Evolutionary conservation across 2,329 filamentous ascomycete species (phyloP).

Genomic region (Massarina eburnea): DNA sequence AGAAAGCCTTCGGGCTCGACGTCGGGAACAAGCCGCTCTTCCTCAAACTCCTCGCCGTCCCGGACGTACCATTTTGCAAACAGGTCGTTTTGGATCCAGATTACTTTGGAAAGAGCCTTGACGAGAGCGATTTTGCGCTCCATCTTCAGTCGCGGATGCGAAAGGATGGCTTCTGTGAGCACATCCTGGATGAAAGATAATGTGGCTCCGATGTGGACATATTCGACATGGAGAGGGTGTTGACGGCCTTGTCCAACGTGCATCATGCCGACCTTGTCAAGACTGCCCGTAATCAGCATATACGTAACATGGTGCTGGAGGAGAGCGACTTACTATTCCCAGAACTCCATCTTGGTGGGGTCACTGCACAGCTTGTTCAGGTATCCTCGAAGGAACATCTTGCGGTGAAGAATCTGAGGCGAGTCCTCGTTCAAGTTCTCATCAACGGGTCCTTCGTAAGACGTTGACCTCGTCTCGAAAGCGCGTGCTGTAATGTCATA

Average conservation of each 20-base stretch:
- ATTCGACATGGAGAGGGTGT: conserved; percentile 76
- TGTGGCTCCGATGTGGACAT: conserved; percentile 73
- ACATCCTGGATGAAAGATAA: conserved; percentile 78
- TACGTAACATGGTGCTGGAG: no score
- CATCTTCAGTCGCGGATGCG: conserved; percentile 66
- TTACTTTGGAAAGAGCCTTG: conserved; percentile 75
- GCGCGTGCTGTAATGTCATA: conserved; percentile 82
- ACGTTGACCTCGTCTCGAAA: conserved; percentile 63
- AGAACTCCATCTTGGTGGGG: conserved; percentile 74
- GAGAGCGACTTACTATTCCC: conserved; percentile 60
- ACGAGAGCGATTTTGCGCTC: conserved; percentile 71
- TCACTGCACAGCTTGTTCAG: conserved; percentile 74
- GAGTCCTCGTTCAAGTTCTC: conserved; percentile 66
- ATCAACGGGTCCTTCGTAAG: conserved; percentile 68
- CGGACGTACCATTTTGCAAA: conserved; percentile 81
- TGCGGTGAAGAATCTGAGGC: conserved; percentile 74
- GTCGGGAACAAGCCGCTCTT: conserved; percentile 45
- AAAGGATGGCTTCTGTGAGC: conserved; percentile 74
- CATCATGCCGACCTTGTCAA: conserved; percentile 85
- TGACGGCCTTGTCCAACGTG: conserved; percentile 74
- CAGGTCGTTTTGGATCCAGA: conserved; percentile 87
- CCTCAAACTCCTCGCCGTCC: conserved; percentile 64
- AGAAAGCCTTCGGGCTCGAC: conserved; percentile 41
- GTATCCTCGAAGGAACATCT: conserved; percentile 65
- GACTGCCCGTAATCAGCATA: conserved; percentile 18